A percentile compares a stretch with the other conserved stretches of the same genome.
Evolutionary conservation across 2,329 filamentous ascomycete species (phyloP).

Genomic region (Exophiala mesophila): DNA sequence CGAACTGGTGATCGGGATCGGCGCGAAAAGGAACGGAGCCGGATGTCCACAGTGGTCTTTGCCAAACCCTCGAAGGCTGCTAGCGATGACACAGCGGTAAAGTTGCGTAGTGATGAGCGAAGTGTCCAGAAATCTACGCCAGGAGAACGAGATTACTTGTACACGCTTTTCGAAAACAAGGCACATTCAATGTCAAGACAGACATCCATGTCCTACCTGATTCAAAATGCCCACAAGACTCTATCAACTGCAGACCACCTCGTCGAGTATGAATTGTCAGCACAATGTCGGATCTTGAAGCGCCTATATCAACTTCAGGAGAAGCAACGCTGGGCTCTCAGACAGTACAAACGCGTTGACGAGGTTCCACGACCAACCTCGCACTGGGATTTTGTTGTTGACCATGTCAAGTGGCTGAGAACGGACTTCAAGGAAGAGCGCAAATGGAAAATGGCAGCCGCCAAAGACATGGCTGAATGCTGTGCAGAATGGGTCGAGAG

Average conservation of each 20-base stretch:
- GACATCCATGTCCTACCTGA: constrained; percentile 60
- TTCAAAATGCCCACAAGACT: constrained; percentile 82
- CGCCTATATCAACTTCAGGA: constrained; percentile 88
- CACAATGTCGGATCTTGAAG: constrained; percentile 79
- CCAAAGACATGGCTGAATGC: constrained; percentile 72
- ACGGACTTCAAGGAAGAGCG: constrained; percentile 92
- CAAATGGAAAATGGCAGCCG: constrained; percentile 84
- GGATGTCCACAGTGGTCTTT: constrained; percentile 72
- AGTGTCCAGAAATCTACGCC: constrained; percentile 47
- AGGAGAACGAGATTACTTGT: constrained; percentile 57
- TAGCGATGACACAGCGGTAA: constrained; percentile 42
- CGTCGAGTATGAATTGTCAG: constrained; percentile 75
- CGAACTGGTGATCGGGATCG: constrained; percentile 49
- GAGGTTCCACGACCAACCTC: constrained; percentile 73
- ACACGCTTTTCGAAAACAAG: constrained; percentile 59
- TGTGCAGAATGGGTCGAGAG: constrained; percentile 78
- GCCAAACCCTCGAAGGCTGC: constrained; percentile 57
- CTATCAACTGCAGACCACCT: constrained; percentile 80
- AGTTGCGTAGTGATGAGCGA: constrained; percentile 28
- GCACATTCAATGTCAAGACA: constrained; percentile 51
- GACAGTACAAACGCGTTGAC: constrained; percentile 77
- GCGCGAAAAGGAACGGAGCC: constrained; percentile 55
- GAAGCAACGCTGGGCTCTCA: constrained; percentile 84
- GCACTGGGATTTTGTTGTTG: constrained; percentile 80
- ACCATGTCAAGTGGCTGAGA: constrained; percentile 97